Percentiles rank a stretch among this genome's conserved stretches.
These are phyloP conservation scores for Verticillium klebahnii DNA, from an alignment of 2,329 filamentous ascomycete species.

Conservation along the genomic window DNA sequence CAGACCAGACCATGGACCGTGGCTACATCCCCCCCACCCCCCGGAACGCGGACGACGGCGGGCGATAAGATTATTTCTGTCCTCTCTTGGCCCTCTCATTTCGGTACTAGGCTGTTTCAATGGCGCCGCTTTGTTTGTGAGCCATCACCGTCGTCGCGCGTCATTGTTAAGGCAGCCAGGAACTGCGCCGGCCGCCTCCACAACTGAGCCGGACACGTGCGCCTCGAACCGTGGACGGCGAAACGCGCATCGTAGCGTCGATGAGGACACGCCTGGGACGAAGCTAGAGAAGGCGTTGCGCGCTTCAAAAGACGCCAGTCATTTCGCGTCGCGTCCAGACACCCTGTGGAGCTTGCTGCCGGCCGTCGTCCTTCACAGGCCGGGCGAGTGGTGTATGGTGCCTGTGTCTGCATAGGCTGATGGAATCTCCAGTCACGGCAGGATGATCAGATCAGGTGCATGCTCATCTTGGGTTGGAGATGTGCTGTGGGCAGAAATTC, in stretches of 20 bases:
- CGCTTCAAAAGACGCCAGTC: background rate
- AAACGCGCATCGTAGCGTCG: background rate
- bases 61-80: background rate
- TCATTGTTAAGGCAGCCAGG: background rate
- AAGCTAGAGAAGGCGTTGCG: background rate
- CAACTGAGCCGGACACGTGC: background rate
- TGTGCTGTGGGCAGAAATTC: background rate
- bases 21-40: too few species aligned
- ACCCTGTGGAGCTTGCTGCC: background rate
- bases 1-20: background rate
- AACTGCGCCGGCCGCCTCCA: background rate
- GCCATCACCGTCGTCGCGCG: background rate
- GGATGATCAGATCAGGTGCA: background rate
- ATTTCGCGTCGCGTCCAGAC: background rate
- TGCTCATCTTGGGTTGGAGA: background rate
- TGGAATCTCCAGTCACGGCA: background rate
- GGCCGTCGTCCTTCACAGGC: too few species aligned
- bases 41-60: background rate
- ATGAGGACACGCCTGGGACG: background rate
- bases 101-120: background rate
- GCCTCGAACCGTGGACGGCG: background rate
- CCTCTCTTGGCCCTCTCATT: background rate
- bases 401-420: background rate
- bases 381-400: background rate
- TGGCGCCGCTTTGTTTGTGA: background rate